Evolutionary conservation across 768 basidiomycete genomes (phyloP), one percentile per base, ranked within the genome.

Genomic region (Austroboletus eburneus): DNA sequence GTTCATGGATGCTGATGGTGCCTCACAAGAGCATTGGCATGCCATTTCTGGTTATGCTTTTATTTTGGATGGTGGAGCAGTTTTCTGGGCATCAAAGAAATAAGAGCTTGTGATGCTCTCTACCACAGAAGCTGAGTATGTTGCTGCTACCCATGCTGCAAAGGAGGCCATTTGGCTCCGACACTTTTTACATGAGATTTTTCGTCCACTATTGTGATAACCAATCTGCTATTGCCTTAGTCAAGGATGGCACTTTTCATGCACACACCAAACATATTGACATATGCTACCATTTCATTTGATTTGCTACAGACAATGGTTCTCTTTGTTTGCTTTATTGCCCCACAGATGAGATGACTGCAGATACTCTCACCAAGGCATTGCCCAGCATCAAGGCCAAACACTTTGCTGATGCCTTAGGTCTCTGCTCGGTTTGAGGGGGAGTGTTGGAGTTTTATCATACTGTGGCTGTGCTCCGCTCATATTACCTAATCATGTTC

Each of bases 381-480:
- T 20, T 42, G 5, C 41, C 17, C 3, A 30, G 17, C 17, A 30
- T 32, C 14, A 37, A 45, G n/a, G 43, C 35, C 1, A 45, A 45
- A 12, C 43, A 45, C 4, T 45, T 45, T 7, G 13, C 43, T 14
- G 5, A 6, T 1, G 35, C 13, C 7, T 20, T 44, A 3, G 35
- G 43, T 20, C 35, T 37, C 17, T 18, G 7, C 9, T 18, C 25
- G 7, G 25, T 37, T 44, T 37, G 35, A 44, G 43, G 43, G 43
- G 35, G 43, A 44, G 43, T 45, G 43, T 45, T 37, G 25, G 9
- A 34, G 14, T 34, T n/a, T n/a, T n/a, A n/a, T n/a, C n/a, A n/a
- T n/a, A n/a, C n/a, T n/a, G n/a, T n/a, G n/a, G n/a, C n/a, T n/a
- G n/a, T n/a, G n/a, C n/a, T n/a, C n/a, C n/a, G n/a, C n/a, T n/a